Conservation (phyloP, 2,329 filamentous ascomycete genomes). For the Arthroderma uncinatum region DNA sequence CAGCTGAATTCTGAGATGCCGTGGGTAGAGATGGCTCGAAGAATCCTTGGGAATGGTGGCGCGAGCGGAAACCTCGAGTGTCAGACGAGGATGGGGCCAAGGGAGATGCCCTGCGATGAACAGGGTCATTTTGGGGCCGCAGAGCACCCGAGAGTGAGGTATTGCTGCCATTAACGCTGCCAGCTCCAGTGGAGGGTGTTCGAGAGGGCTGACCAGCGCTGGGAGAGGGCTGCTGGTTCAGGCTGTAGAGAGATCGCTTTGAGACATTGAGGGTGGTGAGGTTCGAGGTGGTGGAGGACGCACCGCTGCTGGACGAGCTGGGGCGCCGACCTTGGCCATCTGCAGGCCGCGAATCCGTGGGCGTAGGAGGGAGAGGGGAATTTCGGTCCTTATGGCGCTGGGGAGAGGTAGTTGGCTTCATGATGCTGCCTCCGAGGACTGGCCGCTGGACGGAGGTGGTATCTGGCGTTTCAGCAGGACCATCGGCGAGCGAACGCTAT, state of each 20-base stretch:
- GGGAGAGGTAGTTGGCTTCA: slow-evolving; percentile 2
- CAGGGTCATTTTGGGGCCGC: slow-evolving; percentile 30
- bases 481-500: too few relatives aligned
- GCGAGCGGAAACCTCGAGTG: slow-evolving; percentile 32
- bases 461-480: not conserved
- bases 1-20: slow-evolving; percentile 33
- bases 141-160: slow-evolving; percentile 27
- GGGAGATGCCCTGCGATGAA: slow-evolving; percentile 28
- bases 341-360: slow-evolving; percentile 7
- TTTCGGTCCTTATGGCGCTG: slow-evolving; percentile 17
- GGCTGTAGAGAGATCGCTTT: slow-evolving; percentile 29
- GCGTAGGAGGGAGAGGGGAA: slow-evolving; percentile 15
- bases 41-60: slow-evolving; percentile 54
- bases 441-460: not conserved
- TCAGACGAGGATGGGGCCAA: slow-evolving; percentile 25
- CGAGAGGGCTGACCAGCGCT: slow-evolving; percentile 15
- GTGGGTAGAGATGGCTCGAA: slow-evolving; percentile 54
- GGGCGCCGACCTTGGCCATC: slow-evolving; percentile 27
- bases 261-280: slow-evolving; percentile 34
- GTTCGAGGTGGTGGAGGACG: slow-evolving; percentile 35
- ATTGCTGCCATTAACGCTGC: slow-evolving; percentile 25
- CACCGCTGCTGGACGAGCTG: slow-evolving; percentile 37
- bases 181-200: slow-evolving; percentile 19
- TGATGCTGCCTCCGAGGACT: not conserved
- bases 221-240: slow-evolving; percentile 16